These are phyloP conservation scores for Trematosphaeria pertusa DNA, from an alignment of 2,329 filamentous ascomycete genomes.

Conservation along the genomic window DNA sequence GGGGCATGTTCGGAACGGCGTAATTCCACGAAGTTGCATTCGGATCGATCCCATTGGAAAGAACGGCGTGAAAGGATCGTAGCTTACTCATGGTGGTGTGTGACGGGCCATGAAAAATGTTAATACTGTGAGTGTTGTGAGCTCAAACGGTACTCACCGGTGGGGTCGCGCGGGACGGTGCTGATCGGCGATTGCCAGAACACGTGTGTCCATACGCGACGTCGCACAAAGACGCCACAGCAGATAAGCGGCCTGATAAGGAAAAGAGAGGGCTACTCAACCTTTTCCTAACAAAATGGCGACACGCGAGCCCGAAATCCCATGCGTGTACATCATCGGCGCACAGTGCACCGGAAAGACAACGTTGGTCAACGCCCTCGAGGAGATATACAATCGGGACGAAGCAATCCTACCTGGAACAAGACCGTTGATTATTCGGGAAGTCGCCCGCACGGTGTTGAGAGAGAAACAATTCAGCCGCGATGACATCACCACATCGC, in stretches of 20 bases:
- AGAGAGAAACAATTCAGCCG: slow-evolving; percentile 41
- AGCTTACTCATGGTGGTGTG: slow-evolving; percentile 14
- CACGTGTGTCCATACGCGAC: too few species aligned
- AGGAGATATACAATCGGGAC: slow-evolving; percentile 14
- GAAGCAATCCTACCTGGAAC: background rate
- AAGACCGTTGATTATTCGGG: slow-evolving; percentile 37
- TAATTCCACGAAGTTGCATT: slow-evolving; percentile 38
- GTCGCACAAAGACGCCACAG: slow-evolving; percentile 4
- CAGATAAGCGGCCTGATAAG: background rate
- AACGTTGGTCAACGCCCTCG: slow-evolving; percentile 50
- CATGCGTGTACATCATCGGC: slow-evolving; percentile 52
- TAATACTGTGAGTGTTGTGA: background rate
- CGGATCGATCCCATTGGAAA: slow-evolving; percentile 28
- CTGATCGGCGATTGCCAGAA: slow-evolving; percentile 3
- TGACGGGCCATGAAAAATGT: background rate
- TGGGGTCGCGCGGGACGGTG: background rate
- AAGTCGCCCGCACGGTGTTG: slow-evolving; percentile 49
- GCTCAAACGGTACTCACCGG: background rate
- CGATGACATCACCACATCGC: slow-evolving; percentile 40
- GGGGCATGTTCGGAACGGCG: slow-evolving; percentile 30
- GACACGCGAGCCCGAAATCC: slow-evolving; percentile 1
- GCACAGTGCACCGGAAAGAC: slow-evolving; percentile 57
- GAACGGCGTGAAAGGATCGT: slow-evolving; percentile 17
- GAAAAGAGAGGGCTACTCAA: background rate
- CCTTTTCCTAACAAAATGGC: background rate